Evolutionary conservation across 495 filamentous ascomycete genomes (phyloP), one percentile per base, ranked within the genome.

Genomic region (Penicillium crystallinum): DNA sequence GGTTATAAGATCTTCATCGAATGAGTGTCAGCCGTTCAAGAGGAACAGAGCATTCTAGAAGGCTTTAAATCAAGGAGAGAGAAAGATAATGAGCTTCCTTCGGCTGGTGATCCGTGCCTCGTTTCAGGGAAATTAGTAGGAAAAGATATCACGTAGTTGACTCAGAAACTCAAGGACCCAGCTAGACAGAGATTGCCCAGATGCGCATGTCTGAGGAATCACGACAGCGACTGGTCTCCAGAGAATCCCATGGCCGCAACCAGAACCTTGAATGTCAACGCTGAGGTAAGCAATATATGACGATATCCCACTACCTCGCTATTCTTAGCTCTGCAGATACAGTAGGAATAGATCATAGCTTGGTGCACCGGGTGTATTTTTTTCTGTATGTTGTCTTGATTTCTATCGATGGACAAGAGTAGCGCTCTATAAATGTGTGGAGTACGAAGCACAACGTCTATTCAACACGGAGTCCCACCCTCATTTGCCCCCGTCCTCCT

Each of bases 401-500:
- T 37, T 17, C 6, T 37, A 37, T 18, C 18, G 10, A 19, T n/a
- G 37, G 2, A 38, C 8, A 18, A 27, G 7, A 3, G 23, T 27
- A 27, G 3, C 23, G 3, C 3, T 27, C 3, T 27, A 7, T 27
- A 27, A 3, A 27, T 7, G 7, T 27, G 7, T 27, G 23, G 23
- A 27, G 23, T 35, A 36, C 4, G 33, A 30, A 29, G 25, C 8
- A 8, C 25, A 29, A 31, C 7, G 2, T 29, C 43, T 41, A 54
- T 18, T 51, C 33, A 33, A 52, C 41, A 0, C 61, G 55, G 19
- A 64, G 33, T 31, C 61, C 61, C 0, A 79, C 76, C 36, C 75
- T 67, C 74, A 79, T 79, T 38, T 77, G 69, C n/a, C 76, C 77
- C 33, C 59, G 72, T 6, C 75, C 77, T 30, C 75, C 74, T 18